Base-by-base conservation (phyloP, 305 asterid species). In the Rubia peregrina region DNA sequence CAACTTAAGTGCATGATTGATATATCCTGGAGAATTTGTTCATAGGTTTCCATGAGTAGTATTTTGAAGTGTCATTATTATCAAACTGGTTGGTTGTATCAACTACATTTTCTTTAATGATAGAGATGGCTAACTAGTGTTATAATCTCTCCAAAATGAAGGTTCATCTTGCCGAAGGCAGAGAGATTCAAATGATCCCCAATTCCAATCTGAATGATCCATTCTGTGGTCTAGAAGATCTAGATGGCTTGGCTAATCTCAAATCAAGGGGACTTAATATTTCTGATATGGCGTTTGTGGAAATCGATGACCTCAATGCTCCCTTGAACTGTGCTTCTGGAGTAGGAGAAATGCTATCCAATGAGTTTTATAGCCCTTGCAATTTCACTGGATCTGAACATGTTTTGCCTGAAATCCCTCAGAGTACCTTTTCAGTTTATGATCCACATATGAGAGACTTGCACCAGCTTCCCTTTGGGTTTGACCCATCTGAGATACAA, bases 151-250 rank as follows among this genome's bases (percentile, higher is more conserved):
- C 43, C 5, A n/a, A 59, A 65, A 71, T 77, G 84, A 69, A 71
- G 67, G 81, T 84, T 81, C 43, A 70, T 68, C 73, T 46, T 74
- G 57, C 16, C 49, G 79, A 49, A 36, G 71, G 74, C 22, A 77
- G 61, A 66, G 78, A 59, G 33, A 65, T 24, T 40, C 40, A 5
- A 14, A 3, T 61, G 43, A 30, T 49, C 16, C 71, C 83, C 65
- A 49, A 65, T 67, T 22, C 69, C 14, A 81, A 79, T 74, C 89
- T 72, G 67, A 57, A 49, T 73, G 87, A 80, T 79, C 57, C 85
- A 61, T 88, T 61, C 69, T 71, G 70, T 44, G 90, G 77, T 71
- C 83, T 85, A 69, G 81, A 67, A 51, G 84, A 85, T 77, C 78
- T 81, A 36, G 67, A 67, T 53, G 64, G 24, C 76, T 76, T 75